Conservation (phyloP, 2,329 filamentous ascomycete genomes). For the Aspergillus pseudonomiae region DNA sequence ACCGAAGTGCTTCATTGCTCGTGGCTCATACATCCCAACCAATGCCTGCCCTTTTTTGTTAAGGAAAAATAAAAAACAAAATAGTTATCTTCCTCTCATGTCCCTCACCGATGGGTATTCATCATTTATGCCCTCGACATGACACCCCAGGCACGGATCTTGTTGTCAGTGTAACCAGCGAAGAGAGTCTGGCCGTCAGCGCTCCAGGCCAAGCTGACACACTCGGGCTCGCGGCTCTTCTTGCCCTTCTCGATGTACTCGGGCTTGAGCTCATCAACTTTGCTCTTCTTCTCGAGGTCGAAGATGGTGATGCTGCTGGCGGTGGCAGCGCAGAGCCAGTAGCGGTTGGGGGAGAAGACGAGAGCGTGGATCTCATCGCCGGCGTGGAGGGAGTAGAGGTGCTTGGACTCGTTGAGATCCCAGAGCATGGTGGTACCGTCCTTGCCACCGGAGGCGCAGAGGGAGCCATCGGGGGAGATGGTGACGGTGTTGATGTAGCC, state of each 20-base stretch:
- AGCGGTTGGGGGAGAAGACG: slow-evolving; percentile 99
- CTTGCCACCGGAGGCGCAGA: slow-evolving; percentile 99
- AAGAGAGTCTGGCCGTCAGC: slow-evolving; percentile 99
- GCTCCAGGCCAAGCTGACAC: slow-evolving; percentile 94
- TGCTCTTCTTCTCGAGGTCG: slow-evolving; percentile 99
- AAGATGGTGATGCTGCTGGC: slow-evolving; percentile 99
- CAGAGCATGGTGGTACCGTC: slow-evolving; percentile 99
- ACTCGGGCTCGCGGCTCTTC: slow-evolving; percentile 99
- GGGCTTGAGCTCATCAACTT: slow-evolving; percentile 99
- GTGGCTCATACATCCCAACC: slow-evolving; percentile 48
- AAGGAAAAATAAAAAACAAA: slow-evolving; percentile 33
- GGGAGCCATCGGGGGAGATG: slow-evolving; percentile 98
- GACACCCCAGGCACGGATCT: slow-evolving; percentile 96
- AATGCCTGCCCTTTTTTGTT: slow-evolving; percentile 42
- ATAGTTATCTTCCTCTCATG: slow-evolving; percentile 24
- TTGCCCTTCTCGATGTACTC: slow-evolving; percentile 95
- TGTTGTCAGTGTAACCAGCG: slow-evolving; percentile 99
- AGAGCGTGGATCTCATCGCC: slow-evolving; percentile 99
- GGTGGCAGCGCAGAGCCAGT: slow-evolving; percentile 99
- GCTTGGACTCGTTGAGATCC: slow-evolving; percentile 99
- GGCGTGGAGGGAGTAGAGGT: slow-evolving; percentile 99
- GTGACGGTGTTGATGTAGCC: slow-evolving; percentile 99
- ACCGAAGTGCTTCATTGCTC: slow-evolving; percentile 45
- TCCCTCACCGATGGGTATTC: slow-evolving; percentile 19
- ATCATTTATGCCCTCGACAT: slow-evolving; percentile 81